Evolutionary conservation across 768 basidiomycete genomes (phyloP).

Genomic region (Myochromella boudieri): DNA sequence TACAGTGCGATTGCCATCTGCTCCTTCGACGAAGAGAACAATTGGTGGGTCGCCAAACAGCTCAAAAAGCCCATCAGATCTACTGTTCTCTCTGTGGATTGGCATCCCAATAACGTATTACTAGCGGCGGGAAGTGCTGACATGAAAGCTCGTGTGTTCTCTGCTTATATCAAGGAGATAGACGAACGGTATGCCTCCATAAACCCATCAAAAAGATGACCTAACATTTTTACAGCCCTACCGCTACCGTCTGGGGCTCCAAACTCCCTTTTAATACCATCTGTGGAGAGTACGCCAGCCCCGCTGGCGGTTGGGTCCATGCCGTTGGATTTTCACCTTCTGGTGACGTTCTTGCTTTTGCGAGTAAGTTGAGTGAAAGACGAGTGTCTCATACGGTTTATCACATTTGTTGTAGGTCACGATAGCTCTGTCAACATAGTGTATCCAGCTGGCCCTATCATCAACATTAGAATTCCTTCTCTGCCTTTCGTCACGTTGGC

Average conservation of each 20-base stretch:
- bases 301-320: slow-evolving; percentile 97
- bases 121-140: slow-evolving; percentile 97
- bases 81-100: slow-evolving; percentile 91
- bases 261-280: slow-evolving; percentile 97
- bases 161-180: slow-evolving; percentile 97
- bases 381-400: neutral
- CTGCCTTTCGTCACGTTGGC: slow-evolving; percentile 83
- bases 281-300: slow-evolving; percentile 89
- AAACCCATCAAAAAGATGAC: neutral
- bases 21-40: slow-evolving; percentile 95
- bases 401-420: slow-evolving; percentile 62
- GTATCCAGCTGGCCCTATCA: slow-evolving; percentile 80
- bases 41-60: slow-evolving; percentile 98
- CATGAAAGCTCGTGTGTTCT: slow-evolving; percentile 96
- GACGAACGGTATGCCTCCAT: slow-evolving; percentile 73
- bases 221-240: slow-evolving; percentile 54
- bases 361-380: slow-evolving; percentile 57
- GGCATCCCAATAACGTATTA: slow-evolving; percentile 99
- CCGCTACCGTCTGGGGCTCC: slow-evolving; percentile 94
- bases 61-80: slow-evolving; percentile 97
- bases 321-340: slow-evolving; percentile 94
- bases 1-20: slow-evolving; percentile 90
- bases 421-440: slow-evolving; percentile 93
- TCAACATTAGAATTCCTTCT: slow-evolving; percentile 72
- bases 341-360: slow-evolving; percentile 92